Evolutionary conservation across 2,329 filamentous ascomycete genomes (phyloP).

Genomic region (Tympanopsis confertula): DNA sequence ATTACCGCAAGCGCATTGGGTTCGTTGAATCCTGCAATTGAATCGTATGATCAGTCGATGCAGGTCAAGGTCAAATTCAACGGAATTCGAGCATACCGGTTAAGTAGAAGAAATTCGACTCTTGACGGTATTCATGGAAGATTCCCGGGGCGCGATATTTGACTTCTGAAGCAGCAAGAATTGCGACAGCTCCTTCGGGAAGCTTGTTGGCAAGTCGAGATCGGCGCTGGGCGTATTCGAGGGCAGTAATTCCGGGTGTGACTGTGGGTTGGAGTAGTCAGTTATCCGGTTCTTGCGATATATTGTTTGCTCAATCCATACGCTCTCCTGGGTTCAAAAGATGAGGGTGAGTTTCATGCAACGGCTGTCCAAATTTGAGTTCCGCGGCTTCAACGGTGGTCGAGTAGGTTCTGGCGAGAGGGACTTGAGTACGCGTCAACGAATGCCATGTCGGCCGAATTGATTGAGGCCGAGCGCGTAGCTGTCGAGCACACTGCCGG

Average conservation of each 20-base stretch:
- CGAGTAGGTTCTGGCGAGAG: background rate
- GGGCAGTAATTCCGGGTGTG: conserved; percentile 60
- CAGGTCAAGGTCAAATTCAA: background rate
- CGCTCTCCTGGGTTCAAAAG: conserved; percentile 54
- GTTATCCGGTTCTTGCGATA: too few species aligned
- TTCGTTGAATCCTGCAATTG: conserved; percentile 43
- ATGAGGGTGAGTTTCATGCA: conserved; percentile 67
- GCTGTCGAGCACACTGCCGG: background rate
- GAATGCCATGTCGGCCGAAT: background rate
- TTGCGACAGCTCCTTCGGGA: conserved; percentile 50
- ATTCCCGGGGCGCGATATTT: conserved; percentile 61
- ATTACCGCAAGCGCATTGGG: conserved; percentile 61
- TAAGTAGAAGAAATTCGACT: conserved; percentile 63
- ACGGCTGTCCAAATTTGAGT: conserved; percentile 58
- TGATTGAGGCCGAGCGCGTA: background rate
- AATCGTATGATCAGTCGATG: background rate
- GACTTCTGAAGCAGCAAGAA: conserved; percentile 52
- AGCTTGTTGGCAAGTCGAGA: conserved; percentile 52
- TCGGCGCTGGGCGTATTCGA: conserved; percentile 60
- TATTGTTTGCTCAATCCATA: conserved; percentile 18
- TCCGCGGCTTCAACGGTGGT: conserved; percentile 40
- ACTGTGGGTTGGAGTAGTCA: conserved; percentile 36
- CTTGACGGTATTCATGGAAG: conserved; percentile 65
- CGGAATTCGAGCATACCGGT: conserved; percentile 32
- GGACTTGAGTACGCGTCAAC: background rate